Evolutionary conservation across 2,329 filamentous ascomycete species (phyloP), one percentile per base, ranked within the genome.

Genomic region (Beauveria varroae): DNA sequence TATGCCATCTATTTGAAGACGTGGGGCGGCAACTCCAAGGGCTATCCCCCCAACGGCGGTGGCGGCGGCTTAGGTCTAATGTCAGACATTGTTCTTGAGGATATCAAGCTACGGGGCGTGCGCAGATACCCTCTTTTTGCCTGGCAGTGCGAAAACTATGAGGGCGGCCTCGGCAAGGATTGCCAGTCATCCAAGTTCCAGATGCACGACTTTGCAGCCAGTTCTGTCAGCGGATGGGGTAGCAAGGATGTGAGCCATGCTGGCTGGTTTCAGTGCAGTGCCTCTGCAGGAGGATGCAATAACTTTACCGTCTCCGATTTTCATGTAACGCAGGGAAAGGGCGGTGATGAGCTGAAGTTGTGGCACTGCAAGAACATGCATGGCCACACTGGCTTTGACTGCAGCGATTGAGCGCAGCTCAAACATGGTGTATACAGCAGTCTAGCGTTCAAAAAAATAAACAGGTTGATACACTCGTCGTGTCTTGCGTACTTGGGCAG

Each of bases 1-100:
- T 77, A 82, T 63, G 78, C 74, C 1, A 75, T 74, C n/a, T 82
- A 83, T 64, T 68, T 85, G 63, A 86, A 86, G 72, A 85, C 82
- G 0, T 86, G 83, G 83, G 81, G 81, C 0, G 81, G 80, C 20
- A 70, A 78, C 10, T 74, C 75, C 41, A 74, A 74, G 30, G 79
- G 80, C 20, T 80, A 77, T 56, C 80, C 81, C 1, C 82, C 82
- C 1, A 86, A 86, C 64, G 82, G 83, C 18, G 83, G 82, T 2
- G 82, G 82, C 12, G 83, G 80, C 18, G 83, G 83, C 3, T 66
- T 79, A 0, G 82, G 82, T 10, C 75, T 65, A 49, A 72, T 70
- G 3, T 60, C 64, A 26, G 70, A 71, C 65, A 69, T 75, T 7
- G 63, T 64, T 14, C 67, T 75, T 28, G 70, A 74, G 50, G 69